Evolutionary conservation across 2,329 filamentous ascomycete genomes (phyloP).

Genomic region (Sclerotinia minor): DNA sequence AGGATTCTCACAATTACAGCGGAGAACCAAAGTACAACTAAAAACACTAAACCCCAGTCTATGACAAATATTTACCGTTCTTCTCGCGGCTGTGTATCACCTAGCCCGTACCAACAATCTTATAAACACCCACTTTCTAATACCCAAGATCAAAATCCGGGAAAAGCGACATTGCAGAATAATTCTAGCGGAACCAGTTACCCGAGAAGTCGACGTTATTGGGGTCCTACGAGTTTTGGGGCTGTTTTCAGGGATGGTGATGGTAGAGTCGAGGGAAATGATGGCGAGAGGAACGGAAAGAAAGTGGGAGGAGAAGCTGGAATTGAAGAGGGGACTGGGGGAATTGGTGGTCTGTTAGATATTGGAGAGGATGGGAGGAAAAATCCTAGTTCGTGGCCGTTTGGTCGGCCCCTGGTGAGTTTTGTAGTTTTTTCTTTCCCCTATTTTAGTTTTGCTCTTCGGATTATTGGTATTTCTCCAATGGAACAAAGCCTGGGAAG

Average conservation of each 20-base stretch:
- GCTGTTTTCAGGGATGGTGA: constrained; percentile 35
- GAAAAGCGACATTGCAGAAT: not conserved
- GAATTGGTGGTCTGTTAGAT: constrained; percentile 32
- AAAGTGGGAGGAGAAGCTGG: not conserved
- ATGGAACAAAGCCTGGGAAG: not conserved
- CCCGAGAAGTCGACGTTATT: constrained; percentile 33
- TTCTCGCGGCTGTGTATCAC: not conserved
- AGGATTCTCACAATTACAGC: too few relatives aligned
- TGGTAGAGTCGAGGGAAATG: not conserved
- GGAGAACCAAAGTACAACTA: not conserved
- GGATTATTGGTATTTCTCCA: not conserved
- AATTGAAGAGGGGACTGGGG: not conserved
- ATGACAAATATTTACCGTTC: not conserved
- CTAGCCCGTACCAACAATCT: not conserved
- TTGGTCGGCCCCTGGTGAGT: constrained; percentile 32
- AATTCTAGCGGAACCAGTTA: constrained; percentile 32
- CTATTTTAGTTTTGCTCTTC: not conserved
- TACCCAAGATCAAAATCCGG: not conserved
- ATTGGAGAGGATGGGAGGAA: constrained; percentile 35
- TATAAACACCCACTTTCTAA: not conserved
- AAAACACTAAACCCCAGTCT: not conserved
- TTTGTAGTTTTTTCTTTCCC: not conserved
- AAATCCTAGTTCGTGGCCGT: constrained; percentile 31
- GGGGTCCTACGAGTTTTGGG: constrained; percentile 39
- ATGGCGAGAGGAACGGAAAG: not conserved